Evolutionary conservation across 2,329 filamentous ascomycete species (phyloP), one percentile per base, ranked within the genome.

Genomic region (Colletotrichum lentis): DNA sequence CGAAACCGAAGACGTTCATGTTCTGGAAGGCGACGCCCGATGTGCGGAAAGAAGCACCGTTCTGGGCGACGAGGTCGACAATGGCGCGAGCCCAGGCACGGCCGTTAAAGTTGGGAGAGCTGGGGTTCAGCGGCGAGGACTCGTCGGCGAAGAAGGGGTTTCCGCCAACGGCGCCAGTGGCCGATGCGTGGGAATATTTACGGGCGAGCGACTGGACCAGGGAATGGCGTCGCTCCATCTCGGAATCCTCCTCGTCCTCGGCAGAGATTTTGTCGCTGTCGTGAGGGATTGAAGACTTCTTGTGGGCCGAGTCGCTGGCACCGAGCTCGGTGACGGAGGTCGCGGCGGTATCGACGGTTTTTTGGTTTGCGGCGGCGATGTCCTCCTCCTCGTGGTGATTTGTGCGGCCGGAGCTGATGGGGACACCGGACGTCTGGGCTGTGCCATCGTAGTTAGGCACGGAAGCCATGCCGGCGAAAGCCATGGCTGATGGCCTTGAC

Each of bases 1-100:
- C 90, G 72, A 85, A 92, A 47, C 90, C 90, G 74, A 88, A 87
- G 5, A 91, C 88, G 69, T 86, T 91, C 64, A 93, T 80, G 74
- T 91, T 85, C 76, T 87, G 85, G 79, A 90, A 92, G 58, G 84
- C 83, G 52, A 93, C 82, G 54, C 90, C 90, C 0, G 87, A 84
- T 16, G 85, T 86, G 73, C 89, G 85, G 76, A 88, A 88, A 16
- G 78, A 75, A 71, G 82, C 80, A 60, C 86, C 88, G 65, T 85
- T 83, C 69, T 78, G 81, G 39, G 82, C 80, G 53, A 83, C 80
- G 69, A 86, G 77, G 69, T 82, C 81, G 39, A 88, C 84, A 11
- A 90, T 76, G 41, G 86, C 81, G 79, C 85, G 88, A 67, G 86
- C 85, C 89, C 89, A 91, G 50, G 82, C 80, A 55, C 82, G 82